phyloP scores from a whole-genome alignment of 164 flowering plant species.

The Chimonanthus salicifolius region DNA sequence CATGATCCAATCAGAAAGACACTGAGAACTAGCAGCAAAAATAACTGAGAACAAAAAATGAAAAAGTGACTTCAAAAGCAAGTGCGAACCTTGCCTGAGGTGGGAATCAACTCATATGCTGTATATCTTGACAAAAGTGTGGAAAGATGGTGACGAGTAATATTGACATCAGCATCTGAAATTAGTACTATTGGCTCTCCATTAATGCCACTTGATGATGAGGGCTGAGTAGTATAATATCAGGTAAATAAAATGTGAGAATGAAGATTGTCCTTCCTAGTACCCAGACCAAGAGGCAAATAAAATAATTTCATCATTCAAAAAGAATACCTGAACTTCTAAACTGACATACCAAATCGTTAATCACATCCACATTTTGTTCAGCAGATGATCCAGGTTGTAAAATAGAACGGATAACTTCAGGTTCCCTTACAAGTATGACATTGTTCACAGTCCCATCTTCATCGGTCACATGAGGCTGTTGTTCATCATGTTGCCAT shows the following conservation, averaged over 20 bases:
- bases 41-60: not conserved
- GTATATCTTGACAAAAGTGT: slow-evolving; percentile 31
- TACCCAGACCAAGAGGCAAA: not conserved
- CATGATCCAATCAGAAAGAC: slow-evolving; percentile 2
- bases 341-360: slow-evolving; percentile 8
- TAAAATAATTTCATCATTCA: no score
- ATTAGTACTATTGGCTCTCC: slow-evolving; percentile 16
- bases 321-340: slow-evolving; percentile 10
- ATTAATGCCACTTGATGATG: slow-evolving; percentile 18
- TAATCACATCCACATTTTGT: slow-evolving; percentile 22
- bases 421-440: slow-evolving; percentile 25
- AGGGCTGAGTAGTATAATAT: slow-evolving; percentile 22
- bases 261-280: not conserved
- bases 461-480: slow-evolving; percentile 20
- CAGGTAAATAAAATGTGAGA: not conserved
- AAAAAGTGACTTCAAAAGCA: slow-evolving; percentile 7
- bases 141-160: slow-evolving; percentile 23
- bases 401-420: slow-evolving; percentile 15
- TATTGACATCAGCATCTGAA: slow-evolving; percentile 23
- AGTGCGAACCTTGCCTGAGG: slow-evolving; percentile 90
- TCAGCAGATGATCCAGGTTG: slow-evolving; percentile 12
- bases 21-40: not conserved
- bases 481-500: slow-evolving; percentile 37
- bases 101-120: slow-evolving; percentile 47
- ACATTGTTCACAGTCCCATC: slow-evolving; percentile 33